Conservation (phyloP, 2,329 filamentous ascomycete genomes). For the Shiraia bambusicola region DNA sequence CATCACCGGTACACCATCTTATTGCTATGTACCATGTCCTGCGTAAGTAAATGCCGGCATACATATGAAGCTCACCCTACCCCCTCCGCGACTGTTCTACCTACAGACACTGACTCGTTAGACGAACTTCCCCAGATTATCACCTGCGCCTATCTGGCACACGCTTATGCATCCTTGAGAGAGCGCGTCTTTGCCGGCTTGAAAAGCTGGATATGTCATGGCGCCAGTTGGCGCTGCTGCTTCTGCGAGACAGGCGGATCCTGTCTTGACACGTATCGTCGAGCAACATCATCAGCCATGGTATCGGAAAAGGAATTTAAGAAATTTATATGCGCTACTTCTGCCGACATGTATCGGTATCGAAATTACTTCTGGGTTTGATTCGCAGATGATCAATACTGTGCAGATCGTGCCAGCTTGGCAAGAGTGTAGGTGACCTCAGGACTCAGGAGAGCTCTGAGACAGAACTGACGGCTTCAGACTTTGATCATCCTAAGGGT, state of each 20-base stretch:
- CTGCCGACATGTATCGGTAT: conserved; percentile 38
- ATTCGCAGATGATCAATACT: conserved; percentile 38
- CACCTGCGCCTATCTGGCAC: background rate
- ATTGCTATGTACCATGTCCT: conserved; percentile 4
- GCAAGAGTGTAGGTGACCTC: conserved; percentile 27
- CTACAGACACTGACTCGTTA: conserved; percentile 1
- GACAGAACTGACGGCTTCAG: conserved; percentile 7
- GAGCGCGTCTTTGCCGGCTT: background rate
- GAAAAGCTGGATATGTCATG: conserved; percentile 10
- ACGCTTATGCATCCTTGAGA: background rate
- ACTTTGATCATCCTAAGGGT: conserved; percentile 37
- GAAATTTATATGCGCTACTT: conserved; percentile 39
- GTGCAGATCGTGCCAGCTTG: conserved; percentile 32
- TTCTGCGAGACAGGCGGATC: conserved; percentile 34
- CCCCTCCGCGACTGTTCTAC: too few relatives aligned
- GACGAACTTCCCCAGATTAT: background rate
- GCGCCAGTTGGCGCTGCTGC: conserved; percentile 17
- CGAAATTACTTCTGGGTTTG: conserved; percentile 38
- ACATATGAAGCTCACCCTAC: conserved; percentile 8
- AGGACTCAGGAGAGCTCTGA: background rate
- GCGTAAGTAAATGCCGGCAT: conserved; percentile 5
- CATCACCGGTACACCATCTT: conserved; percentile 8
- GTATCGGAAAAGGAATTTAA: conserved; percentile 43
- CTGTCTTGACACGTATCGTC: conserved; percentile 45
- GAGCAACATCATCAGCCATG: conserved; percentile 44